A percentile compares a stretch with the other conserved stretches of the same genome.
Evolutionary conservation across 164 flowering plant species (phyloP).

Genomic region (Echeveria elegans): DNA sequence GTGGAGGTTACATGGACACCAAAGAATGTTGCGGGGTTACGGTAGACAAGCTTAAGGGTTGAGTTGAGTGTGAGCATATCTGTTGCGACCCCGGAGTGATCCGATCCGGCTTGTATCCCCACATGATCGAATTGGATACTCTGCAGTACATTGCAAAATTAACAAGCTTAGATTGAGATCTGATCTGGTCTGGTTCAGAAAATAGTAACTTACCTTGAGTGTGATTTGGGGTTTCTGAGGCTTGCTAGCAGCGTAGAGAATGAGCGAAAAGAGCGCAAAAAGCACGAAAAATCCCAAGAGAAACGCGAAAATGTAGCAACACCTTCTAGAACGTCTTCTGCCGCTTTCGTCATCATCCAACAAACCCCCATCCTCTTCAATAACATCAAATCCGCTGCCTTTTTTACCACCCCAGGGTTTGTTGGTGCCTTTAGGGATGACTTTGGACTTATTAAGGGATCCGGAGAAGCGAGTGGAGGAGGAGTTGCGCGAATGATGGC

Average conservation of each 20-base stretch:
- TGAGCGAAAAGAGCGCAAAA: slow-evolving; percentile 41
- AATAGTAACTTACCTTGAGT: slow-evolving; percentile 29
- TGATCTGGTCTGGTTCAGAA: not conserved
- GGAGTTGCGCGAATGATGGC: slow-evolving; percentile 27
- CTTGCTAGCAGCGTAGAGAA: slow-evolving; percentile 53
- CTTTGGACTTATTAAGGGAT: slow-evolving; percentile 22
- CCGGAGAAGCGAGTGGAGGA: slow-evolving; percentile 63
- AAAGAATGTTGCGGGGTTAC: slow-evolving; percentile 41
- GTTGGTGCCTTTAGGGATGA: not conserved
- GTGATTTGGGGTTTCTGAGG: slow-evolving; percentile 44
- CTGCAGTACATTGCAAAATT: slow-evolving; percentile 12
- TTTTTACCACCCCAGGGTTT: slow-evolving; percentile 5
- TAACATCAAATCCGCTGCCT: slow-evolving; percentile 27
- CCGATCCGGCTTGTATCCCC: slow-evolving; percentile 35
- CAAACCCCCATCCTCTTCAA: slow-evolving; percentile 55
- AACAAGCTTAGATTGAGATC: no score
- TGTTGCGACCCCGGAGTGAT: slow-evolving; percentile 41
- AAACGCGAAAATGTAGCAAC: slow-evolving; percentile 37
- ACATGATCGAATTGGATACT: slow-evolving; percentile 33
- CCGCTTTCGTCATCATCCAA: slow-evolving; percentile 23
- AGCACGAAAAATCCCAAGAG: slow-evolving; percentile 34
- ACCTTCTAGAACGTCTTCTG: slow-evolving; percentile 17
- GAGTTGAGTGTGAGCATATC: slow-evolving; percentile 37
- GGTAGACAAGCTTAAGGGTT: slow-evolving; percentile 28
- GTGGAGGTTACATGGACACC: slow-evolving; percentile 44